Base-by-base conservation (phyloP, 345 rosid species). In the Raphanus sativus region DNA sequence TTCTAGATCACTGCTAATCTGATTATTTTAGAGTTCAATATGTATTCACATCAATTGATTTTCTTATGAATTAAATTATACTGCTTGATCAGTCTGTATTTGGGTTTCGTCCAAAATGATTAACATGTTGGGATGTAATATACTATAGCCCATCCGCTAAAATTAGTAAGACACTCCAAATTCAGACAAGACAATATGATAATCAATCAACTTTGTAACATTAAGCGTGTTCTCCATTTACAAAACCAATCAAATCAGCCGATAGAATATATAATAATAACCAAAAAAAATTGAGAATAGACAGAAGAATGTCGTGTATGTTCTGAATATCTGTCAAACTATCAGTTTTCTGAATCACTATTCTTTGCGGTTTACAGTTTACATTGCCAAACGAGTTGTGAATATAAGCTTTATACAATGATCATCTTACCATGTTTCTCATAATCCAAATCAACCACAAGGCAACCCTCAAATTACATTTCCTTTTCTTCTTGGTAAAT, bases 391-490 rank as follows among this genome's bases (percentile, higher is more conserved):
- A 26, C 13, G 32, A 70, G 58, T 24, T 65, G 8, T 52, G 45
- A 72, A 71, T 48, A 45, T 59, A 25, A 33, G 67, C 45, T 65
- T 77, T 10, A 25, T 21, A 21, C 40, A 15, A 78, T 78, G 77
- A 16, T 21, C 81, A 66, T 72, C 73, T 25, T 78, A 66, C 68
- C 77, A 72, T 78, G 81, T 66, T 71, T 71, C 77, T 66, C 81
- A 78, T 45, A 77, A 66, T 0, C 26, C 63, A 32, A 66, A 71
- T 66, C 81, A 32, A 48, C 69, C 77, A 42, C 63, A 50, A 78
- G 81, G 81, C 52, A 77, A 77, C n/a, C 10, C 59, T 69, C 48
- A 15, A 21, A 48, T 16, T 8, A 34, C 8, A 2, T 13, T 59
- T 21, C 11, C 10, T 50, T 15, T 52, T 36, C 6, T 32, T 45